These are phyloP conservation scores for Podospora tetraspora DNA, from an alignment of 495 filamentous ascomycete species.

Conservation along the genomic window DNA sequence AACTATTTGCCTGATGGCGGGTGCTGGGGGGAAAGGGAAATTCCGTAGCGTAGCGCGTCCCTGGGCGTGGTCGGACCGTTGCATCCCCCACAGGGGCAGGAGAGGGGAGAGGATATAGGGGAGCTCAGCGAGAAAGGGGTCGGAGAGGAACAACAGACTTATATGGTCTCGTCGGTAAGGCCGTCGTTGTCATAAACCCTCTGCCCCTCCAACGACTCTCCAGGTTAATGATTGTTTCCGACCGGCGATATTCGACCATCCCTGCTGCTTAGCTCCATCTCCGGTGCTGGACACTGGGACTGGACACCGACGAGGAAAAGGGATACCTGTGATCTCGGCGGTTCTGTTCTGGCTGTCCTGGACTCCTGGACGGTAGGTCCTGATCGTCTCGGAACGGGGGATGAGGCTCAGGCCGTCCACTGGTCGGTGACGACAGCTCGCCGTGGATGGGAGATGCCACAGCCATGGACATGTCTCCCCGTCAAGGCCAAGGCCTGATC, in stretches of 20 bases:
- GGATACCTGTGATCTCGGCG: not conserved
- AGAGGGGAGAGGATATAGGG: not conserved
- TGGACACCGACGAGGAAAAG: not conserved
- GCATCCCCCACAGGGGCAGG: not conserved
- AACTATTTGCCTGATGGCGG: not conserved
- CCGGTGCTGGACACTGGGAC: not conserved
- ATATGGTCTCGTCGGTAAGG: not conserved
- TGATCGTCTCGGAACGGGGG: not conserved
- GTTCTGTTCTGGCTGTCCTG: constrained; percentile 6
- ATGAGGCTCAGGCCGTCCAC: constrained; percentile 8
- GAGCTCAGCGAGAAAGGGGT: not conserved
- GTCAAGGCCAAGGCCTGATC: not conserved
- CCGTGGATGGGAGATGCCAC: too few relatives aligned
- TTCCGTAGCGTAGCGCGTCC: not conserved
- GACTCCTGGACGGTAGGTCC: not conserved
- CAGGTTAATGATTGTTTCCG: constrained; percentile 10
- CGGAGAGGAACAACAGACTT: not conserved
- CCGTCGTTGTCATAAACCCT: not conserved
- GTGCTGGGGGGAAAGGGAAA: not conserved
- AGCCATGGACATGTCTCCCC: too few relatives aligned
- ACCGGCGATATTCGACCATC: constrained; percentile 11
- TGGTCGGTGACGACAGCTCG: not conserved
- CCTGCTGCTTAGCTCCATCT: constrained; percentile 17
- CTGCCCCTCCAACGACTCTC: not conserved
- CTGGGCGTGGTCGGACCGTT: not conserved